Percentiles rank a stretch among this genome's conserved stretches.
Conservation (phyloP, 169 alveolate genomes). For the Plasmodium gallinaceum region DNA sequence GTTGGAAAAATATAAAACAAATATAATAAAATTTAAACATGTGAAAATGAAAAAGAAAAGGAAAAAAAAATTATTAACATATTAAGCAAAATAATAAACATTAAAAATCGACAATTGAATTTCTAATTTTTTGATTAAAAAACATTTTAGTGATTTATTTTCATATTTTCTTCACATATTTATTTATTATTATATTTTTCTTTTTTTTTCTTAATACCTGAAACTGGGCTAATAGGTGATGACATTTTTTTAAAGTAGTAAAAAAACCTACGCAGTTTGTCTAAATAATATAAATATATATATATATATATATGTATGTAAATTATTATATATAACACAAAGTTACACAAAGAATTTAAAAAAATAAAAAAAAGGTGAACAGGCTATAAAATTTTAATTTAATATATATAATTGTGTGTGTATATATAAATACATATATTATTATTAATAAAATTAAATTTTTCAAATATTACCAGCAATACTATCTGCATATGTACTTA, state of each 20-base stretch:
- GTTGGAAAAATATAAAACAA: neutral
- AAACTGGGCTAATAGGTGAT: constrained; percentile 8
- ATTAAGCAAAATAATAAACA: too few species aligned
- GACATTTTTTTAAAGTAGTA: neutral
- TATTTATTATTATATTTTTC: neutral
- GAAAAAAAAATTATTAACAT: too few species aligned
- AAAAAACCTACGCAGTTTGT: neutral
- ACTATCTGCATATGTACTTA: constrained; percentile 21
- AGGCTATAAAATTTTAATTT: too few species aligned
- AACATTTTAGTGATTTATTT: too few species aligned
- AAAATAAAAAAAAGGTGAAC: neutral
- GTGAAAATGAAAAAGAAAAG: neutral
- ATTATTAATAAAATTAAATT: neutral
- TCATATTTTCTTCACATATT: neutral
- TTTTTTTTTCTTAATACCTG: neutral
- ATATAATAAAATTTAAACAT: neutral
- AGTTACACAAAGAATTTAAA: neutral
- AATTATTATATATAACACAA: neutral
- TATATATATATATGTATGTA: neutral
- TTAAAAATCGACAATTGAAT: too few species aligned
- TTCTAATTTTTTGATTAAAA: too few species aligned
- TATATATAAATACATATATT: constrained; percentile 3
- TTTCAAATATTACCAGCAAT: constrained; percentile 24
- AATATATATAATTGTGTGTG: neutral
- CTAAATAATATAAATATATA: neutral